Evolutionary conservation across 208 protist genomes (phyloP).

Genomic region (Herpetomonas muscarum): DNA sequence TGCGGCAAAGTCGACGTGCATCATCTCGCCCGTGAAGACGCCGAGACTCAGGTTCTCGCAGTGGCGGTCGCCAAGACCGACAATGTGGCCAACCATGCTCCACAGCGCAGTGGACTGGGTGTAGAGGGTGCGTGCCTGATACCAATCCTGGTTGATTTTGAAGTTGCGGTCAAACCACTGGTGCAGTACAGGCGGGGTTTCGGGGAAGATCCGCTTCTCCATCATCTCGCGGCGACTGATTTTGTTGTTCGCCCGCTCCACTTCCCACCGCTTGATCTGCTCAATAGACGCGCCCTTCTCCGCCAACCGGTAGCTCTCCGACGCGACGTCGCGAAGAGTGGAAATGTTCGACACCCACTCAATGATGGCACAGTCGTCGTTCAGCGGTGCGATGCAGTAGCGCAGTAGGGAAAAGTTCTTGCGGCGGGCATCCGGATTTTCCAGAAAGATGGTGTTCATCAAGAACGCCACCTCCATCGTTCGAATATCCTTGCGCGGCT

Average conservation of each 20-base stretch:
- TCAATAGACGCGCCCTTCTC: constrained; percentile 54
- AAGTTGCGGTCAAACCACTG: constrained; percentile 92
- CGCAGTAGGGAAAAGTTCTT: constrained; percentile 78
- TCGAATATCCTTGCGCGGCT: constrained; percentile 93
- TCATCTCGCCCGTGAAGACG: constrained; percentile 67
- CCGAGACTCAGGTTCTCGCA: constrained; percentile 96
- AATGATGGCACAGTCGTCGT: constrained; percentile 91
- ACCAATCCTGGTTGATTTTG: constrained; percentile 85
- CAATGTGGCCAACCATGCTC: constrained; percentile 96
- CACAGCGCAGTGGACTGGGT: constrained; percentile 89
- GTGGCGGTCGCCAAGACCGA: constrained; percentile 93
- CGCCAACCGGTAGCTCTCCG: constrained; percentile 70
- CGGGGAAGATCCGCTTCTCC: constrained; percentile 69
- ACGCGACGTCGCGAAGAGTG: constrained; percentile 75
- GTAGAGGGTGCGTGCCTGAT: constrained; percentile 80
- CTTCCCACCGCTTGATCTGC: constrained; percentile 65
- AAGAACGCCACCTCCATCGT: constrained; percentile 95
- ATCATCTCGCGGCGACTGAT: constrained; percentile 70
- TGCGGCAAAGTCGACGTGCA: constrained; percentile 96
- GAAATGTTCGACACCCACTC: constrained; percentile 94
- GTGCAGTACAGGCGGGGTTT: constrained; percentile 87
- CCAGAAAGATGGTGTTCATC: constrained; percentile 92
- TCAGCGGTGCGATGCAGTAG: constrained; percentile 88
- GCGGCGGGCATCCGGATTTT: constrained; percentile 74
- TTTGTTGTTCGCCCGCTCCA: constrained; percentile 52